Conservation (phyloP, 768 basidiomycete species). For the Mycena kentingensis region DNA sequence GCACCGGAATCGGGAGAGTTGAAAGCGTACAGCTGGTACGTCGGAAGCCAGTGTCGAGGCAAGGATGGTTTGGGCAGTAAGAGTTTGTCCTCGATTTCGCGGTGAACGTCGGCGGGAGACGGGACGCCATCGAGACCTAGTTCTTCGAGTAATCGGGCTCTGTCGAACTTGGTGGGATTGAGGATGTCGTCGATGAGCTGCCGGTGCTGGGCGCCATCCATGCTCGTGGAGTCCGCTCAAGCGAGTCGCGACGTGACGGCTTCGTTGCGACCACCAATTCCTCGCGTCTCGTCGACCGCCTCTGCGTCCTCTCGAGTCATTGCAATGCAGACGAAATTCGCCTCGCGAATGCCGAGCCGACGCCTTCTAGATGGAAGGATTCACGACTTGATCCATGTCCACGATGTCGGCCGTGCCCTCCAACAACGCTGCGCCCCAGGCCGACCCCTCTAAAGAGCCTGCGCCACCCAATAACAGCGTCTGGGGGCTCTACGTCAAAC, state of each 20-base stretch:
- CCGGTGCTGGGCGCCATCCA: slow-evolving; percentile 36
- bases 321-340: background rate
- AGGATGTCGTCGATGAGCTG: slow-evolving; percentile 51
- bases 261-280: background rate
- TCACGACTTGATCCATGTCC: too few relatives aligned
- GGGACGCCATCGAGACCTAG: slow-evolving; percentile 63
- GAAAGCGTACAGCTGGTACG: slow-evolving; percentile 79
- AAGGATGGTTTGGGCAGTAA: slow-evolving; percentile 68
- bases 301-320: background rate
- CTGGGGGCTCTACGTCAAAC: background rate
- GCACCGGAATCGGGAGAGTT: slow-evolving; percentile 13
- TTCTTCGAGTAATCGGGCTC: slow-evolving; percentile 47
- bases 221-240: too few relatives aligned
- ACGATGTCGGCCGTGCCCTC: too few relatives aligned
- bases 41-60: slow-evolving; percentile 71
- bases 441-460: background rate
- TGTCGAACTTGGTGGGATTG: slow-evolving; percentile 40
- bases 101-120: slow-evolving; percentile 58
- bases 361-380: too few relatives aligned
- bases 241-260: background rate
- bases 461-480: background rate
- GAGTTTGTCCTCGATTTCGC: slow-evolving; percentile 73
- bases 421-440: background rate
- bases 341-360: background rate
- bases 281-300: background rate